Conservation (phyloP, 108 stramenopile genomes). For the Nannochloropsis salina region DNA sequence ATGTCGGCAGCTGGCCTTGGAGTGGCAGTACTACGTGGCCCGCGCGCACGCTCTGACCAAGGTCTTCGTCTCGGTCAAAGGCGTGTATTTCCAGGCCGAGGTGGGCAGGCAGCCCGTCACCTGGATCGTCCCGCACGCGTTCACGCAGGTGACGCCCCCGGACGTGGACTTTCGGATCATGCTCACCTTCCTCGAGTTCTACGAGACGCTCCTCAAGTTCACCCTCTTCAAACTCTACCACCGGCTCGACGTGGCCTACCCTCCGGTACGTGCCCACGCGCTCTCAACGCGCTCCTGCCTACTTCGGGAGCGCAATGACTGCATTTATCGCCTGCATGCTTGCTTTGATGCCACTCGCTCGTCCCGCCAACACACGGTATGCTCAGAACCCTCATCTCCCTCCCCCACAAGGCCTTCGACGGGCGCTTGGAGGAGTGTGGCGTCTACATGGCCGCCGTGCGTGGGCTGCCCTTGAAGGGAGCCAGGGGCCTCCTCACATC, state of each 20-base stretch:
- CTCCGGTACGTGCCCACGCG: slow-evolving; percentile 47
- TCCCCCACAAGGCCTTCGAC: neutral
- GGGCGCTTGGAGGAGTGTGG: slow-evolving; percentile 4
- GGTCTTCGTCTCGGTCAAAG: slow-evolving; percentile 94
- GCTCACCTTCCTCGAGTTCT: slow-evolving; percentile 98
- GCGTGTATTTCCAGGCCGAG: slow-evolving; percentile 79
- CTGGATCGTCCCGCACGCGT: slow-evolving; percentile 93
- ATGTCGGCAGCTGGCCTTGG: slow-evolving; percentile 69
- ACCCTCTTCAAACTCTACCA: slow-evolving; percentile 90
- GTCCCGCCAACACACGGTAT: too few species aligned
- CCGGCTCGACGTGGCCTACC: slow-evolving; percentile 77
- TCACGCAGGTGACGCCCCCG: slow-evolving; percentile 79
- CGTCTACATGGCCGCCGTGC: slow-evolving; percentile 2
- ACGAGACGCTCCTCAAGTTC: slow-evolving; percentile 85
- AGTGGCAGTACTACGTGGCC: slow-evolving; percentile 89
- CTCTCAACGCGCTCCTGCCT: neutral
- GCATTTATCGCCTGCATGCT: neutral
- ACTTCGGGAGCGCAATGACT: neutral
- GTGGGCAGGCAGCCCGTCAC: slow-evolving; percentile 62
- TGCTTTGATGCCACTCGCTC: neutral
- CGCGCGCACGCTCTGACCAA: slow-evolving; percentile 76
- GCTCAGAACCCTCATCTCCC: neutral
- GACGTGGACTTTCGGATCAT: slow-evolving; percentile 97
- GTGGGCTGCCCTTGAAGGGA: neutral
- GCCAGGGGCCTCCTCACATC: neutral